A percentile compares a stretch with the other conserved stretches of the same genome.
phyloP scores from a whole-genome alignment of 202 grass and related monocot genomes.

The Zizania palustris region DNA sequence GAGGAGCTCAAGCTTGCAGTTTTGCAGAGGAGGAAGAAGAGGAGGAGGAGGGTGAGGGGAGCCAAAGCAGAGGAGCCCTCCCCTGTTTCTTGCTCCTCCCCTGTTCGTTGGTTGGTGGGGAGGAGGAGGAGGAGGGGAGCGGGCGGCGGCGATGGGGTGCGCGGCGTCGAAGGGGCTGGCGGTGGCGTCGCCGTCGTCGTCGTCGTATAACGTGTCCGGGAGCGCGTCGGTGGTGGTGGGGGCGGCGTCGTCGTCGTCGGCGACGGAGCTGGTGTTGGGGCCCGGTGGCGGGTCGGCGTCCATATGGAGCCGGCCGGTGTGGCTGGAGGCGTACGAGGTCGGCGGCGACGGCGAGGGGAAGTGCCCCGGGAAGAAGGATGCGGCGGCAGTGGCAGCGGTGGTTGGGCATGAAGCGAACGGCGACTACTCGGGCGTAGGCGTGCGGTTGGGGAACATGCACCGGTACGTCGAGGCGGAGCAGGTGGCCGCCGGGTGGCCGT shows the following conservation, averaged over 20 bases:
- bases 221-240: conserved; percentile 39
- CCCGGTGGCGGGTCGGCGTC: conserved; percentile 28
- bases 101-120: conserved; percentile 4
- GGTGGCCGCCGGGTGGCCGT: conserved; percentile 74
- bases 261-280: not conserved
- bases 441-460: conserved; percentile 57
- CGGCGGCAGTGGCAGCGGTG: conserved; percentile 15
- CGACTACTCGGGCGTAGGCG: conserved; percentile 8
- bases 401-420: conserved; percentile 4
- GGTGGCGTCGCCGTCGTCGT: conserved; percentile 52
- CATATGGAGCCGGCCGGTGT: conserved; percentile 46
- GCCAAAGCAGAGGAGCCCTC: conserved; percentile 42
- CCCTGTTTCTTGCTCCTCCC: conserved; percentile 60
- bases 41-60: conserved; percentile 16
- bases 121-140: not conserved
- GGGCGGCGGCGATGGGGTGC: conserved; percentile 64
- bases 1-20: conserved; percentile 11
- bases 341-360: not conserved
- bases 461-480: conserved; percentile 67
- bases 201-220: conserved; percentile 45
- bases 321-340: conserved; percentile 41
- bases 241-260: not conserved
- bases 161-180: conserved; percentile 58
- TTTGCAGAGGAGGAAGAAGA: conserved; percentile 17
- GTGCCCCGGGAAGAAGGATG: conserved; percentile 34